A percentile compares a stretch with the other conserved stretches of the same genome.
Evolutionary conservation across 805 yeast species (phyloP).

Genomic region (Saturnispora bothae): DNA sequence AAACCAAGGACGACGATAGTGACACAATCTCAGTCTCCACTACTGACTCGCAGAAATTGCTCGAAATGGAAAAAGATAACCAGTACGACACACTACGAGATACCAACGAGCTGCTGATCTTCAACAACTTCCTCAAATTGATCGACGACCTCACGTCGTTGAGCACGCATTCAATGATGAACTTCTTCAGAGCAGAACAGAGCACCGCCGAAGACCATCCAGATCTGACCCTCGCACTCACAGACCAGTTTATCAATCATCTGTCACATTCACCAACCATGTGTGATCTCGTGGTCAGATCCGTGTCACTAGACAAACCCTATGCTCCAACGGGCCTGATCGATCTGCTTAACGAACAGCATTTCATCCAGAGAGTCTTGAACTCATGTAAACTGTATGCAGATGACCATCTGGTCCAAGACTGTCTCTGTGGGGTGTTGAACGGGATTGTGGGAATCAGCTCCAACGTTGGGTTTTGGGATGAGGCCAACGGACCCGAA

Average conservation of each 20-base stretch:
- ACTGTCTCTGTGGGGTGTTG: constrained; percentile 56
- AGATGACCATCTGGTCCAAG: constrained; percentile 27
- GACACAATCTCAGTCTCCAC: constrained; percentile 15
- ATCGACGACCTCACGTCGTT: constrained; percentile 76
- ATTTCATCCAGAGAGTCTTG: constrained; percentile 55
- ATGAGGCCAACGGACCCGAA: constrained; percentile 13
- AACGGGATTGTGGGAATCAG: constrained; percentile 69
- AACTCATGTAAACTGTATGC: constrained; percentile 43
- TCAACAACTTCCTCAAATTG: constrained; percentile 59
- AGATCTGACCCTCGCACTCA: constrained; percentile 32
- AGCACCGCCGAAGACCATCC: neutral
- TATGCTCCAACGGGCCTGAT: constrained; percentile 81
- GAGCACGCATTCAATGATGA: constrained; percentile 66
- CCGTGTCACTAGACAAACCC: constrained; percentile 85
- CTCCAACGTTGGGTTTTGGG: constrained; percentile 29
- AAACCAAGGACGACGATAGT: constrained; percentile 19
- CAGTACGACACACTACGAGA: constrained; percentile 20
- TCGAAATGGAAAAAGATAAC: constrained; percentile 14
- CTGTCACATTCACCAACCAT: constrained; percentile 74
- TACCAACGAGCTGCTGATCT: constrained; percentile 20
- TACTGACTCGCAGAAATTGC: constrained; percentile 13
- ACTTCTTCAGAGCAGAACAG: constrained; percentile 47
- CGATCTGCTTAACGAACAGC: constrained; percentile 60
- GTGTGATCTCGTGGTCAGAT: constrained; percentile 78
- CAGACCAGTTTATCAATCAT: constrained; percentile 66